Base-by-base conservation (phyloP, 2,329 filamentous ascomycete genomes). In the Corynespora cassiicola region DNA sequence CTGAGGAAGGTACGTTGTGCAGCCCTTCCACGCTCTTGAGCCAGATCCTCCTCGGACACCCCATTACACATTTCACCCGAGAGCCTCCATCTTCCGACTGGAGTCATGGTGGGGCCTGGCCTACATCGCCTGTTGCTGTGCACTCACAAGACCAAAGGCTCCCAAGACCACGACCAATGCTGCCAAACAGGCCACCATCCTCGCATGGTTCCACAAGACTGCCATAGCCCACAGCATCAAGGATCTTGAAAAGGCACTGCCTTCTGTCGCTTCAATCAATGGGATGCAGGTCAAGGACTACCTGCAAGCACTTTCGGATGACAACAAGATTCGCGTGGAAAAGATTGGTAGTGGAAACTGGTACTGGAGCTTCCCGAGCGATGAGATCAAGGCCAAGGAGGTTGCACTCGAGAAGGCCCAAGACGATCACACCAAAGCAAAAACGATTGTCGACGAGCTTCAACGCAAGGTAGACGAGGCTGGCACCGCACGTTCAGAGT, bases 341-440 rank as follows among this genome's bases (percentile, higher is more conserved):
- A 87, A 86, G 64, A 87, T 87, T 53, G 84, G 84, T 27, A 84
- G 76, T 47, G 83, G 82, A 18, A 87, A 87, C 61, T 87, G 84
- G 84, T 87, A 86, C 68, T 87, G 84, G 84, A 78, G 75, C 47
- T 87, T 86, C 59, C 72, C 68, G 12, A 80, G 75, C 18, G 81
- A 85, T 36, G 79, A 79, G 55, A 76, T 72, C 57, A 76, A 74
- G 31, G 61, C 66, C 12, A 71, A 68, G 39, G 68, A 79, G 40
- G 49, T 44, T 26, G 55, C 58, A 6, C 58, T 75, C 17, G 58
- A 56, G 3, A 65, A 66, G 17, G 68, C 68, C 0, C 62, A 63
- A 22, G 57, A 63, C 11, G 69, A 72, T 17, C 56, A 64, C 34
- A 57, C 62, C 35, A 75, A 72, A 47, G 63, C 65, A 17, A 49